phyloP scores from a whole-genome alignment of 805 yeast genomes.

The Barnettozyma siamensis region DNA sequence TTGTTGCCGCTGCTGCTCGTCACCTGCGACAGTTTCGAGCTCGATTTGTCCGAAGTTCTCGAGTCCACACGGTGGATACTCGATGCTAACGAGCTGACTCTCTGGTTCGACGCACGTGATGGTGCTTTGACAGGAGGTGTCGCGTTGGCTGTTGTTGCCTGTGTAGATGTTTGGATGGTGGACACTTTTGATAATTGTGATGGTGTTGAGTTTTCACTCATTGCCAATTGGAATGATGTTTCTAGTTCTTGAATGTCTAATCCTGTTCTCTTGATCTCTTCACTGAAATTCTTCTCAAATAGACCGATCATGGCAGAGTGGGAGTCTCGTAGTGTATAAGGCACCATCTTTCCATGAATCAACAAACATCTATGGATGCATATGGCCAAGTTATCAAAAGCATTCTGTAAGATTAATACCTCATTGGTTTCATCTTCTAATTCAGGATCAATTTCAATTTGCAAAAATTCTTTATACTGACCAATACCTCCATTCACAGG shows the following conservation, averaged over 20 bases:
- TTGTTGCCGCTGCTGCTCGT: slow-evolving; percentile 13
- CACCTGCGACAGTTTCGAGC: slow-evolving; percentile 10
- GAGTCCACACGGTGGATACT: slow-evolving; percentile 24
- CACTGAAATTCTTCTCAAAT: slow-evolving; percentile 59
- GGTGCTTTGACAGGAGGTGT: neutral
- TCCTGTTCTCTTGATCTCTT: slow-evolving; percentile 45
- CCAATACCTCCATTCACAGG: slow-evolving; percentile 93
- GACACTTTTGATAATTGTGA: slow-evolving; percentile 13
- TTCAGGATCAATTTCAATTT: slow-evolving; percentile 28
- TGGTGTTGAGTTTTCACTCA: slow-evolving; percentile 8
- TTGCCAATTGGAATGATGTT: slow-evolving; percentile 6
- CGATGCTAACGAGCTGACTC: slow-evolving; percentile 5
- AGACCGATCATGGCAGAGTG: slow-evolving; percentile 62
- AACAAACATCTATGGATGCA: slow-evolving; percentile 59
- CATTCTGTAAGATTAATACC: slow-evolving; percentile 26
- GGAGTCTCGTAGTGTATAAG: slow-evolving; percentile 48
- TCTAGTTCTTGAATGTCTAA: slow-evolving; percentile 25
- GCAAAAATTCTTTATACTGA: slow-evolving; percentile 67
- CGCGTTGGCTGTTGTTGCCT: neutral
- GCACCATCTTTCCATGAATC: slow-evolving; percentile 62
- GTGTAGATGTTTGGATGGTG: neutral
- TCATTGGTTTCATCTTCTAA: slow-evolving; percentile 26
- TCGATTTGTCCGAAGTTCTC: slow-evolving; percentile 24
- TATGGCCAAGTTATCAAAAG: slow-evolving; percentile 65
- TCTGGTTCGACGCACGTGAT: neutral